Evolutionary conservation across 1,284 basidiomycete species (phyloP), one percentile per base, ranked within the genome.

Genomic region (Leccinum fallax): DNA sequence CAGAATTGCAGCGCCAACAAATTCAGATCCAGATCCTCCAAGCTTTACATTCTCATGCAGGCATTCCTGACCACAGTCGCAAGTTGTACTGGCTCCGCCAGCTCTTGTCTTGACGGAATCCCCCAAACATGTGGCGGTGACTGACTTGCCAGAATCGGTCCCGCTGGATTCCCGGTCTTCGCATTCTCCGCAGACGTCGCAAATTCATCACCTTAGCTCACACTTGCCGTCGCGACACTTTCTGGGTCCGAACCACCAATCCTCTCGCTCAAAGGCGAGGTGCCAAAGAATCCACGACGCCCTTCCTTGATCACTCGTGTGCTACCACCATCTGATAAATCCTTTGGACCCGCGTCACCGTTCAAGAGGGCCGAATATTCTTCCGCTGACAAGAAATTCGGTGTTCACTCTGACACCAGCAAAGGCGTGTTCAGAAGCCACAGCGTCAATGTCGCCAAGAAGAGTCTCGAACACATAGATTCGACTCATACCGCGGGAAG

Each of bases 401-500:
- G 73, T 66, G 58, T 74, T 7, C 66, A 72, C 13, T 53, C 64
- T 13, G 64, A 69, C 34, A 58, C 52, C 53, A 61, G 62, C 59
- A 62, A 52, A 59, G 68, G 48, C 26, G 54, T 62, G 38, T 58
- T 65, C 55, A 73, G 73, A 60, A 69, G 66, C 51, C 65, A 65
- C 63, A 78, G 67, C 36, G 63, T 72, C 36, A 74, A 76, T 60
- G 68, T 55, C 57, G 64, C 71, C n/a, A 69, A 69, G 61, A 69
- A 69, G 55, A 55, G 63, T 26, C 58, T 82, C 5, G 80, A 83
- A 61, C 80, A 81, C 62, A 77, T 75, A 24, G 82, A 85, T 55
- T 84, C 84, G 1, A 78, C 76, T 15, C 79, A 73, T 57, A 89
- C 84, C 64, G 81, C 72, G 36, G 83, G 81, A 15, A 87, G 84